Evolutionary conservation across 352 stramenopile genomes (phyloP).

Genomic region (Globisporangium lucens): DNA sequence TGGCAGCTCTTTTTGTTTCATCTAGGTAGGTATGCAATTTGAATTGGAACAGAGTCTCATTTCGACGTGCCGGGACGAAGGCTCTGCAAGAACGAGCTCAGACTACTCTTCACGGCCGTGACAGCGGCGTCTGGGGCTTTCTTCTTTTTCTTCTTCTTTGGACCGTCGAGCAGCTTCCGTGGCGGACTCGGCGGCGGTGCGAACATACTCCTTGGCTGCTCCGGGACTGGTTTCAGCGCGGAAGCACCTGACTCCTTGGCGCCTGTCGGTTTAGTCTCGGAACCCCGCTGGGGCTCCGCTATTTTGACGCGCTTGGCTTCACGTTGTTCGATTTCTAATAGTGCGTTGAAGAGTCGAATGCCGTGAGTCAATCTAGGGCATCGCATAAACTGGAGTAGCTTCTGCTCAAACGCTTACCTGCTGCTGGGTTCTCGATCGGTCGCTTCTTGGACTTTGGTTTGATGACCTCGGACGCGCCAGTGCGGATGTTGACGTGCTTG

Average conservation of each 20-base stretch:
- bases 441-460: conserved; percentile 57
- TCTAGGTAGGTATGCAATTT: background rate
- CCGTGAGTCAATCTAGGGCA: background rate
- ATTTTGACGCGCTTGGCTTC: conserved; percentile 30
- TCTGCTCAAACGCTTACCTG: background rate
- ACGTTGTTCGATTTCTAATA: conserved; percentile 3
- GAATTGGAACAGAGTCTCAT: conserved; percentile 16
- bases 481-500: conserved; percentile 37
- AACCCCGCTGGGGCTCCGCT: background rate
- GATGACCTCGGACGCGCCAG: conserved; percentile 44
- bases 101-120: conserved; percentile 55
- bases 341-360: background rate
- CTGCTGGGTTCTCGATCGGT: background rate
- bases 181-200: conserved; percentile 49
- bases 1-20: background rate
- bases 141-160: conserved; percentile 74
- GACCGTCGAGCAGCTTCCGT: conserved; percentile 64
- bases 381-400: background rate
- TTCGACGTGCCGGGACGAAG: conserved; percentile 34
- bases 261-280: background rate
- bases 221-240: background rate
- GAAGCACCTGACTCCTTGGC: background rate
- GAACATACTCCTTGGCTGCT: conserved; percentile 40
- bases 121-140: conserved; percentile 28
- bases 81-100: conserved; percentile 61